Conservation (phyloP, 1,284 basidiomycete species). For the Neotropicomus parvogracilis region DNA sequence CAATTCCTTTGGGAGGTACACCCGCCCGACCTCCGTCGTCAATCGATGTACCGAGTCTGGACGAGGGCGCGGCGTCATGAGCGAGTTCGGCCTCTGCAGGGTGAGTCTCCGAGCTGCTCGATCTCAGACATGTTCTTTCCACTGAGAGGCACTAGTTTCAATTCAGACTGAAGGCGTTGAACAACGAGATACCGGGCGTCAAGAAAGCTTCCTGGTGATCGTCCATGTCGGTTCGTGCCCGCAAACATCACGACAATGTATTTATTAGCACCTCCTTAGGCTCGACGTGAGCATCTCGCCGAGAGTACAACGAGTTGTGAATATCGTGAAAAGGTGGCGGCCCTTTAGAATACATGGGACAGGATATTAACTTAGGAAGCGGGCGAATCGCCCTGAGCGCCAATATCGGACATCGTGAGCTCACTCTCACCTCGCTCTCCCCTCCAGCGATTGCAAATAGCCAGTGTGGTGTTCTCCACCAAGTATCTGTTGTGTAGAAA, state of each 20-base stretch:
- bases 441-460: conserved; percentile 72
- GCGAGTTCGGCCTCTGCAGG: conserved; percentile 84
- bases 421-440: conserved; percentile 69
- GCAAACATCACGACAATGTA: neutral
- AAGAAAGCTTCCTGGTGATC: conserved; percentile 85
- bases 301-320: too few relatives aligned
- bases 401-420: conserved; percentile 53
- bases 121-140: neutral
- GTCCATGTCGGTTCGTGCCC: neutral
- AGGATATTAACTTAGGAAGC: conserved; percentile 19
- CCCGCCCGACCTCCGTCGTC: conserved; percentile 80
- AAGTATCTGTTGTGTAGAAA: conserved; percentile 51
- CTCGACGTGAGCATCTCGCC: neutral
- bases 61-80: conserved; percentile 80
- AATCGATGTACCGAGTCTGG: conserved; percentile 86
- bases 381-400: conserved; percentile 42
- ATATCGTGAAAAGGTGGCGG: conserved; percentile 1
- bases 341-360: conserved; percentile 16
- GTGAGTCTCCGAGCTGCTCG: conserved; percentile 49
- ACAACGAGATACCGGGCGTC: conserved; percentile 81
- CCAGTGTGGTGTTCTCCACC: conserved; percentile 61
- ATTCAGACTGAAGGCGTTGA: conserved; percentile 80
- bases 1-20: conserved; percentile 81
- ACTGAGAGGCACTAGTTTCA: conserved; percentile 59
- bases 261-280: conserved; percentile 1